These are phyloP conservation scores for Aspergillus felis DNA, from an alignment of 2,329 filamentous ascomycete genomes.

Conservation along the genomic window DNA sequence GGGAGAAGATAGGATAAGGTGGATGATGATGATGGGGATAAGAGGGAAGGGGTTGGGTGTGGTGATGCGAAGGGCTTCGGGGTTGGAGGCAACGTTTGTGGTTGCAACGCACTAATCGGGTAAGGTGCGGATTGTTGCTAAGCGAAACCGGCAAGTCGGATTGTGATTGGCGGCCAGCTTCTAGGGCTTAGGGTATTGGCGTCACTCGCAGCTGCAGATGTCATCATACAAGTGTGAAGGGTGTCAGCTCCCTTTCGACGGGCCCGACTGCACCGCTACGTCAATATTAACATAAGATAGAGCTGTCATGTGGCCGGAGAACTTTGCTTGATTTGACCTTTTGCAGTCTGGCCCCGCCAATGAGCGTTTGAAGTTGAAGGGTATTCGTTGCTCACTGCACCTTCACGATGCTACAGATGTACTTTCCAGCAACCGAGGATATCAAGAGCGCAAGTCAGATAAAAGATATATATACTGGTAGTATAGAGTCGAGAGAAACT, in stretches of 20 bases:
- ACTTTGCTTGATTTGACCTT: too few species aligned
- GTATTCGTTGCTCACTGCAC: too few species aligned
- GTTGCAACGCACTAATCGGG: constrained; percentile 32
- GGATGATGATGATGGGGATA: constrained; percentile 24
- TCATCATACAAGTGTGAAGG: constrained; percentile 20
- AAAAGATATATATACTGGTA: too few species aligned
- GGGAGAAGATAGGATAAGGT: constrained; percentile 10
- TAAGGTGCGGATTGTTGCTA: constrained; percentile 34
- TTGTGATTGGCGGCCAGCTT: constrained; percentile 20
- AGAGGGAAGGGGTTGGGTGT: constrained; percentile 19
- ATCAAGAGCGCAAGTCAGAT: background rate
- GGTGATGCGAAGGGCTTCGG: constrained; percentile 6
- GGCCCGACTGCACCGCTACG: background rate
- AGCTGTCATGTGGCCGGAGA: too few species aligned
- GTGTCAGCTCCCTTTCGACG: background rate
- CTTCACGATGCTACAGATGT: too few species aligned
- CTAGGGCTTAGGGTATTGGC: constrained; percentile 42
- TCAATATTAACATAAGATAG: too few species aligned
- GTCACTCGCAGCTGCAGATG: constrained; percentile 25
- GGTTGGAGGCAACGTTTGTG: constrained; percentile 23
- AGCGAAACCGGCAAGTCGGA: constrained; percentile 28
- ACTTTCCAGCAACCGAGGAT: too few species aligned
- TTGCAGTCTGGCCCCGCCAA: too few species aligned
- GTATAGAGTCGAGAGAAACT: too few species aligned
- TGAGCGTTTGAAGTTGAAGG: too few species aligned